Base-by-base conservation (phyloP, 768 basidiomycete species). In the Suillus placidus region DNA sequence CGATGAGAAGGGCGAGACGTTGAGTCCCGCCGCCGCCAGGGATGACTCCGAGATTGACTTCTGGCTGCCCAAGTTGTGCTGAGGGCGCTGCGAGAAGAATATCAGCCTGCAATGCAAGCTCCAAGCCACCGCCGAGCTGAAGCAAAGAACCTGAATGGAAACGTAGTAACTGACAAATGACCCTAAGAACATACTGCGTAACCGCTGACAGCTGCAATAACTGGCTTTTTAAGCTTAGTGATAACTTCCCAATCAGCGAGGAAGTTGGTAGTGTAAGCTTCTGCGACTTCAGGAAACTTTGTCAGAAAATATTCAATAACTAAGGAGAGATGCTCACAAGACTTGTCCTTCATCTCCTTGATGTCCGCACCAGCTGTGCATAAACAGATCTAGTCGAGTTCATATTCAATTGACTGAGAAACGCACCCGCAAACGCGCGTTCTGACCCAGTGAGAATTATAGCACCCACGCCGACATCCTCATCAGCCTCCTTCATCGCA, bases 271-370 rank as follows among this genome's bases (percentile, higher is more conserved):
- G 87, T 87, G 84, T 94, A 98, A 1, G 89, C 94, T 65, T 96
- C 93, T n/a, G 91, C 81, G 73, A 89, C 94, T 95, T 72, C 32
- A 38, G 49, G 30, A 30, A 56, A 26, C 34, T 7, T 63, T 35
- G 7, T 64, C 54, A 65, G 30, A 30, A 64, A 12, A 56, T 9
- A 12, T 43, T n/a, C n/a, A 43, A 35, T 18, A 2, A 13, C 23
- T 16, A 10, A 42, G 20, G 55, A 52, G 26, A 6, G 12, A 16
- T 34, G 78, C 87, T 73, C 72, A 95, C 94, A 97, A 66, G 88
- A 81, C 79, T 95, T 95, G 80, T 96, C 93, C 78, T 95, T 95
- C 97, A 99, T 99, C 80, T 99, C 95, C 81, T 97, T 98, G 80
- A 99, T 98, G 78, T 99, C 97, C 26, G 97, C 97, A 3, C 97